Conservation (phyloP, 2,329 filamentous ascomycete species). For the Onygena corvina region DNA sequence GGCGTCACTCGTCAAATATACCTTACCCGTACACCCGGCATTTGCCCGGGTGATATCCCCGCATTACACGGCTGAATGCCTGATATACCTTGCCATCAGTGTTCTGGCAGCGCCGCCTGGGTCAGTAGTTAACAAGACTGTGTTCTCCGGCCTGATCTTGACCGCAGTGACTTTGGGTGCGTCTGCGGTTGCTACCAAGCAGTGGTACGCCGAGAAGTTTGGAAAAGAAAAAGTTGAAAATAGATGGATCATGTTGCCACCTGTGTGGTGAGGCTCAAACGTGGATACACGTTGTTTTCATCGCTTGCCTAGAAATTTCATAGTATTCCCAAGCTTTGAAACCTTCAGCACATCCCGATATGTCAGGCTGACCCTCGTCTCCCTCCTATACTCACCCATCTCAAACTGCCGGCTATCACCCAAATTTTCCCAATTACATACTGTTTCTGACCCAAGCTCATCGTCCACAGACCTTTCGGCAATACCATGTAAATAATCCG, state of each 20-base stretch:
- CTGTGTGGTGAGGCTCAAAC: background rate
- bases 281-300: background rate
- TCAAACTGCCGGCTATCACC: slow-evolving; percentile 29
- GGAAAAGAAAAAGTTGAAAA: slow-evolving; percentile 49
- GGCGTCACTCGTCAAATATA: slow-evolving; percentile 65
- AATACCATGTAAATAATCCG: slow-evolving; percentile 49
- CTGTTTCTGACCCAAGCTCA: slow-evolving; percentile 41
- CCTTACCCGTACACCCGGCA: slow-evolving; percentile 58
- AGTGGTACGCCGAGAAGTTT: slow-evolving; percentile 70
- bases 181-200: slow-evolving; percentile 64
- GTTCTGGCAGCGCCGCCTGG: slow-evolving; percentile 60
- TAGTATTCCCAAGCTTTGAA: slow-evolving; percentile 56
- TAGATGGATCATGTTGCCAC: slow-evolving; percentile 66
- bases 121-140: slow-evolving; percentile 55
- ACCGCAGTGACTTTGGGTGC: slow-evolving; percentile 67
- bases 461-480: slow-evolving; percentile 48
- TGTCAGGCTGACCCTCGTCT: slow-evolving; percentile 48
- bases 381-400: slow-evolving; percentile 37
- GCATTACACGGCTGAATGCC: slow-evolving; percentile 82
- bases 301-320: slow-evolving; percentile 39
- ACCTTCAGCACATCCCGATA: slow-evolving; percentile 79
- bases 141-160: slow-evolving; percentile 59
- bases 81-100: slow-evolving; percentile 69
- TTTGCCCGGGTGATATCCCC: slow-evolving; percentile 68
- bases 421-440: slow-evolving; percentile 49